Evolutionary conservation across 306 rosid species (phyloP).

Genomic region (Argentina anserina): DNA sequence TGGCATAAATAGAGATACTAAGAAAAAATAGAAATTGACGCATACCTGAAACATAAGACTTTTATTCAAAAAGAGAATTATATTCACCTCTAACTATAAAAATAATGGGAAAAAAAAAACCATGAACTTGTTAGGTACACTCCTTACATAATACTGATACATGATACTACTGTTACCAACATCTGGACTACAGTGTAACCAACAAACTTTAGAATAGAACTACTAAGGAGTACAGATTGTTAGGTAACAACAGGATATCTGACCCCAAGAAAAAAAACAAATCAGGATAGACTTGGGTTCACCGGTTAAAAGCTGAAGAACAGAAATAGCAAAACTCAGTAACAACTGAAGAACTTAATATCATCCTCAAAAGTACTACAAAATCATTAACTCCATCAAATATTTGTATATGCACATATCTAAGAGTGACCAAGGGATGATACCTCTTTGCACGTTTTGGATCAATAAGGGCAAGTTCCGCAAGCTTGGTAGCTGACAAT

Average conservation of each 20-base stretch:
- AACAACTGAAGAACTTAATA: neutral
- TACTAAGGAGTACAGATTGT: neutral
- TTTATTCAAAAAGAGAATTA: neutral
- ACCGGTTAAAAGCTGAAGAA: neutral
- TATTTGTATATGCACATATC: neutral
- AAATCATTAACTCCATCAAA: neutral
- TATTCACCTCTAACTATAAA: neutral
- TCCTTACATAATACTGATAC: no score
- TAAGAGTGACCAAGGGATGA: slow-evolving; percentile 2
- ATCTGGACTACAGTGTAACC: neutral
- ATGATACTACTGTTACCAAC: neutral
- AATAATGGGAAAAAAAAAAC: no score
- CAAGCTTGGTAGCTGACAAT: slow-evolving; percentile 83
- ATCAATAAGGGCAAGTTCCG: slow-evolving; percentile 84
- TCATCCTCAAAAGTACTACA: neutral
- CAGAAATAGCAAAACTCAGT: neutral
- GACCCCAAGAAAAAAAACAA: no score
- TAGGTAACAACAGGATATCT: neutral
- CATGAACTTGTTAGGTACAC: no score
- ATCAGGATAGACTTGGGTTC: neutral
- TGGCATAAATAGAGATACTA: neutral
- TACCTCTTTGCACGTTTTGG: slow-evolving; percentile 98
- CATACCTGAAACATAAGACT: neutral
- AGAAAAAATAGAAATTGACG: neutral
- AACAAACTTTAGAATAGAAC: neutral